A percentile compares a stretch with the other conserved stretches of the same genome.
Conservation (phyloP, 108 stramenopile species). For the Craspedostauros australis region DNA sequence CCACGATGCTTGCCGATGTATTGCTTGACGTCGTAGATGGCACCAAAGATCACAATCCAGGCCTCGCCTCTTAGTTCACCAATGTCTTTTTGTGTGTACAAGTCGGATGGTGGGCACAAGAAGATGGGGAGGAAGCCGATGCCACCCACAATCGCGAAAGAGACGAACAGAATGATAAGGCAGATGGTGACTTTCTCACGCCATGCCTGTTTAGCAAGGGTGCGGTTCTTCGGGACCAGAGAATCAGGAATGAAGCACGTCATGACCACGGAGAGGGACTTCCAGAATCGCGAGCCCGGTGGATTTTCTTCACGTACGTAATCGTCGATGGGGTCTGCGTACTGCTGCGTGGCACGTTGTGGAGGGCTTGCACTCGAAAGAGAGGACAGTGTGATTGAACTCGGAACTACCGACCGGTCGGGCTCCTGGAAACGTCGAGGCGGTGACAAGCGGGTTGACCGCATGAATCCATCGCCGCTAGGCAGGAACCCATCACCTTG, state of each 20-base stretch:
- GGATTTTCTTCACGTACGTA: neutral
- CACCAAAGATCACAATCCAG: conserved; percentile 38
- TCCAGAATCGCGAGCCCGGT: conserved; percentile 19
- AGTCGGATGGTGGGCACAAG: neutral
- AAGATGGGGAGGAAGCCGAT: no score
- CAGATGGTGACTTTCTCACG: conserved; percentile 19
- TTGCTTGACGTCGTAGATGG: conserved; percentile 47
- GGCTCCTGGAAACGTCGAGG: no score
- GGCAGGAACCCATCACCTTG: no score
- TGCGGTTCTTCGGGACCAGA: conserved; percentile 27
- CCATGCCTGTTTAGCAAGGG: conserved; percentile 53
- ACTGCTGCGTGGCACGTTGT: no score
- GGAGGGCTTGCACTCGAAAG: no score
- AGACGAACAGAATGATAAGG: conserved; percentile 28
- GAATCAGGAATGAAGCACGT: conserved; percentile 35
- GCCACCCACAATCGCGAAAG: neutral
- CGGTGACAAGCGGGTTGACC: no score
- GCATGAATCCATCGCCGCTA: no score
- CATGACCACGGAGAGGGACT: conserved; percentile 30
- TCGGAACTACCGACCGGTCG: no score
- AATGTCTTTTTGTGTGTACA: conserved; percentile 1
- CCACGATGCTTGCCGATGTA: conserved; percentile 44
- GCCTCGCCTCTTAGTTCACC: conserved; percentile 16
- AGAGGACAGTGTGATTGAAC: no score
- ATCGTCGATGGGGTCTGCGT: neutral